Evolutionary conservation across 768 basidiomycete genomes (phyloP).

Genomic region (Boletus subcaerulescens): DNA sequence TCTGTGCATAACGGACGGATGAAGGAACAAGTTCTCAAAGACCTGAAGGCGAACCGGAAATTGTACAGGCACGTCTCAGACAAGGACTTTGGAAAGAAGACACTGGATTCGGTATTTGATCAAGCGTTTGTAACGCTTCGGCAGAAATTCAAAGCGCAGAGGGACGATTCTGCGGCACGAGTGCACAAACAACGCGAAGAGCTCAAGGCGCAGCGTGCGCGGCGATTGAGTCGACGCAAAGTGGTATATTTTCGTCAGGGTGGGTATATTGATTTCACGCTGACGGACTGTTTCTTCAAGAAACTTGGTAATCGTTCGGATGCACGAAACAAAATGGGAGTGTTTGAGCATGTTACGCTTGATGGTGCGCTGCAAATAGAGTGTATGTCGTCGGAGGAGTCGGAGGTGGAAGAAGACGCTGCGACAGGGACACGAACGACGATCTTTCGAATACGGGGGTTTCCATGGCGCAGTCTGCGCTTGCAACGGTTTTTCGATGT

Average conservation of each 20-base stretch:
- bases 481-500: slow-evolving; percentile 56
- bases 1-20: slow-evolving; percentile 71
- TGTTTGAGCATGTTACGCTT: slow-evolving; percentile 61
- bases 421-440: slow-evolving; percentile 30
- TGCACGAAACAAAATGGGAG: slow-evolving; percentile 49
- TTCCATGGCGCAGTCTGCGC: slow-evolving; percentile 66
- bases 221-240: slow-evolving; percentile 61
- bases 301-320: slow-evolving; percentile 68
- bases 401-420: slow-evolving; percentile 47
- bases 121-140: slow-evolving; percentile 67
- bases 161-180: slow-evolving; percentile 44
- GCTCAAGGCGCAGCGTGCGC: slow-evolving; percentile 56
- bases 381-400: slow-evolving; percentile 83
- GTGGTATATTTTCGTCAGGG: slow-evolving; percentile 40
- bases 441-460: slow-evolving; percentile 53
- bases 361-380: slow-evolving; percentile 70
- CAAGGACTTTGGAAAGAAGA: slow-evolving; percentile 63
- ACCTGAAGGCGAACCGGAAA: slow-evolving; percentile 54
- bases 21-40: slow-evolving; percentile 60
- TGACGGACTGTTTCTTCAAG: slow-evolving; percentile 33
- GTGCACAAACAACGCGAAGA: slow-evolving; percentile 54
- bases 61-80: slow-evolving; percentile 62
- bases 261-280: background rate
- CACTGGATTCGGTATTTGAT: slow-evolving; percentile 61
- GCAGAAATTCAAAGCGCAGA: slow-evolving; percentile 63